Base-by-base conservation (phyloP, 2,329 filamentous ascomycete genomes). In the Graphilbum ipis-grandicollis region DNA sequence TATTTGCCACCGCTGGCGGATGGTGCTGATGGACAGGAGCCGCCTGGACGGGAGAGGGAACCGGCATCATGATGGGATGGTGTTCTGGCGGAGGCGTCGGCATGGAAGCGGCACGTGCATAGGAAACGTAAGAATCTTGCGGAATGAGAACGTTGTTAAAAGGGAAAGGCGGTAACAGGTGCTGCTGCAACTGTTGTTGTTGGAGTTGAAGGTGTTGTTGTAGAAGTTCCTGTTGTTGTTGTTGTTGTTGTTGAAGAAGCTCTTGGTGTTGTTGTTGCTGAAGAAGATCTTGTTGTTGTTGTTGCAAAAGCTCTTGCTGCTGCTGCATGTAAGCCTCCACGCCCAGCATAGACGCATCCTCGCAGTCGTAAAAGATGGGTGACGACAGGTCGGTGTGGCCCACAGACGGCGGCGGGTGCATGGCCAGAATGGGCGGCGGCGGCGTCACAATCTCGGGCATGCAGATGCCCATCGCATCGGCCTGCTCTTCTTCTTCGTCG, bases 401-500 rank as follows among this genome's bases (percentile, higher is more conserved):
- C 9, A 13, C 9, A 8, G 35, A 19, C 18, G 39, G 42, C n/a
- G 39, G 40, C 9, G 39, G 38, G 32, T 39, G 37, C 18, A 31
- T 32, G 9, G 39, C 40, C 9, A 36, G 12, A 5, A 32, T 14
- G 4, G 55, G 57, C 4, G 60, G 54, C 5, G 54, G 52, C 36
- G 55, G 60, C 39, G 63, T 52, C 39, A 36, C 31, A 8, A 44
- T 59, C 46, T 59, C 56, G 2, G 52, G 50, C 29, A 54, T 43
- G 34, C 61, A 63, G 44, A 57, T 58, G 41, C 61, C 52, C 40
- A 59, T 60, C n/a, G n/a, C n/a, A 25, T 67, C 64, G 23, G 36
- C 33, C 19, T 43, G 42, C 18, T 29, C 21, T 17, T 65, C 63
- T 21, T 59, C 56, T 31, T 44, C 44, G 14, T 41, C 41, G 13